Conservation (phyloP, 176 grass and related monocot genomes). For the Oryza meridionalis region DNA sequence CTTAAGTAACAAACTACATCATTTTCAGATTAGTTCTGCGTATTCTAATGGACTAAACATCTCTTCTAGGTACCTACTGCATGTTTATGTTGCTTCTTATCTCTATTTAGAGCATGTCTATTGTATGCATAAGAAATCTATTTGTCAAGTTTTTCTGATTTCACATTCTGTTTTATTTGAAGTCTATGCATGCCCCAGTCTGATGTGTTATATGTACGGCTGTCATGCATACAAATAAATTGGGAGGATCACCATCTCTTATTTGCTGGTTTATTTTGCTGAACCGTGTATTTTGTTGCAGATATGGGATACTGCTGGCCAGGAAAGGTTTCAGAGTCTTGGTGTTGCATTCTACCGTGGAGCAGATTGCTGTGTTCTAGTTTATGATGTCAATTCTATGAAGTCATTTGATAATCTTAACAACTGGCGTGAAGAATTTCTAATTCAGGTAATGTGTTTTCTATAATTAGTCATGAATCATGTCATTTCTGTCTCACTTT, state of each 20-base stretch:
- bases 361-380: slow-evolving; percentile 90
- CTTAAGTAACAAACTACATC: not conserved
- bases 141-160: slow-evolving; percentile 11
- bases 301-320: slow-evolving; percentile 95
- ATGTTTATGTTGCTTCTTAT: not conserved
- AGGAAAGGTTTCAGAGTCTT: slow-evolving; percentile 92
- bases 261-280: not conserved
- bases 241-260: not conserved
- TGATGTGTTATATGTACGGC: not conserved
- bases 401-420: slow-evolving; percentile 91
- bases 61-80: not conserved
- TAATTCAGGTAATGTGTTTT: slow-evolving; percentile 70
- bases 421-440: slow-evolving; percentile 88
- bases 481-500: slow-evolving; percentile 23
- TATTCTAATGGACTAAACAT: not conserved
- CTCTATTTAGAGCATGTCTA: not conserved
- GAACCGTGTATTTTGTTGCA: slow-evolving; percentile 34
- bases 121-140: not conserved
- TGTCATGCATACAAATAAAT: not conserved
- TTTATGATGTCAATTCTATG: slow-evolving; percentile 82
- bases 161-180: not conserved
- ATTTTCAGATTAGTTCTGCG: not conserved
- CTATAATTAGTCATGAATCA: not conserved
- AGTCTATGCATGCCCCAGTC: not conserved
- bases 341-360: slow-evolving; percentile 92